A percentile compares a stretch with the other conserved stretches of the same genome.
These are phyloP conservation scores for Pseudonectria buxi DNA, from an alignment of 2,329 filamentous ascomycete genomes.

Conservation along the genomic window DNA sequence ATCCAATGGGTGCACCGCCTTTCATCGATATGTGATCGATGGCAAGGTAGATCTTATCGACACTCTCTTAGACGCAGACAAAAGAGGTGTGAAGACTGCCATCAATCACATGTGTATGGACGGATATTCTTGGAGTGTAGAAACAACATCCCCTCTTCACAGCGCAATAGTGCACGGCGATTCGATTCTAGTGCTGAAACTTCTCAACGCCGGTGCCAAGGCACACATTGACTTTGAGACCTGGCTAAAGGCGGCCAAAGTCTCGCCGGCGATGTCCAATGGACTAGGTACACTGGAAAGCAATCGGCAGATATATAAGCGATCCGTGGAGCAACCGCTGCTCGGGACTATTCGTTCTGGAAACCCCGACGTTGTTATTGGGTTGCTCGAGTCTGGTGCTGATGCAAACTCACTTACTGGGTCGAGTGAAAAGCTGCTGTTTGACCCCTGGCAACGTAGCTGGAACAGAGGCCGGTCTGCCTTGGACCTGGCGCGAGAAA, in stretches of 20 bases:
- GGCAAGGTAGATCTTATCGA: conserved; percentile 43
- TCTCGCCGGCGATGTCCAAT: conserved; percentile 31
- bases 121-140: conserved; percentile 25
- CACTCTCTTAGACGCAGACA: conserved; percentile 48
- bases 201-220: conserved; percentile 58
- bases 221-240: conserved; percentile 54
- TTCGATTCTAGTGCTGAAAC: conserved; percentile 44
- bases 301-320: conserved; percentile 43
- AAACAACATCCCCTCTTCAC: conserved; percentile 45
- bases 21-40: conserved; percentile 57
- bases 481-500: conserved; percentile 53
- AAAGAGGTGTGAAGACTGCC: conserved; percentile 52
- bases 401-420: conserved; percentile 56
- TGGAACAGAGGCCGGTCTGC: conserved; percentile 40
- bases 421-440: conserved; percentile 29
- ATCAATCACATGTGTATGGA: conserved; percentile 57
- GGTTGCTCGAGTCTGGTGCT: conserved; percentile 57
- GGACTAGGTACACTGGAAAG: conserved; percentile 35
- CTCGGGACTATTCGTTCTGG: conserved; percentile 48
- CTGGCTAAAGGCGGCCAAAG: conserved; percentile 53
- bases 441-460: conserved; percentile 23
- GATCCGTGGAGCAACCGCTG: conserved; percentile 55
- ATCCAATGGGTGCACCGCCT: conserved; percentile 52
- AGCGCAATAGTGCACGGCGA: conserved; percentile 52
- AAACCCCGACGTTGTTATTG: conserved; percentile 41